Percentiles rank a stretch among this genome's conserved stretches.
phyloP scores from a whole-genome alignment of 257 asterid species.

The Solanum dulcamara region DNA sequence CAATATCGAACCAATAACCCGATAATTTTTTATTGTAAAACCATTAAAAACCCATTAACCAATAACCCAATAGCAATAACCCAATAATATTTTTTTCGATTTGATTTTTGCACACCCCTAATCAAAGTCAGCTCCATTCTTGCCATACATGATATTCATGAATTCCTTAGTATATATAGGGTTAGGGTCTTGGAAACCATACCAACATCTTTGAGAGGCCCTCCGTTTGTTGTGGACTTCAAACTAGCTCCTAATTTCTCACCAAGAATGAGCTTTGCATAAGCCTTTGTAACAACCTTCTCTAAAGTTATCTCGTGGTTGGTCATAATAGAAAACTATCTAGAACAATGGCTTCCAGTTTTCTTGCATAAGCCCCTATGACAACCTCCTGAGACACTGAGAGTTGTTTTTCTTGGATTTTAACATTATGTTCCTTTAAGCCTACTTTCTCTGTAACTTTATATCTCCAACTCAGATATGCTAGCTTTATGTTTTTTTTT shows the following conservation, averaged over 20 bases:
- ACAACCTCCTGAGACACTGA: slow-evolving; percentile 23
- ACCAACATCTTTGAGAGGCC: slow-evolving; percentile 84
- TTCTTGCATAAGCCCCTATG: background rate
- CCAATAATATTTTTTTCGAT: too few species aligned
- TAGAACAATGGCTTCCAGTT: background rate
- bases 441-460: slow-evolving; percentile 32
- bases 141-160: slow-evolving; percentile 64
- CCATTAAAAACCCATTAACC: too few species aligned
- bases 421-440: slow-evolving; percentile 32
- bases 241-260: slow-evolving; percentile 80
- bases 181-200: slow-evolving; percentile 96
- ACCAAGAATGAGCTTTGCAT: slow-evolving; percentile 80
- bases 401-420: slow-evolving; percentile 31
- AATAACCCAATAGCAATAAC: too few species aligned
- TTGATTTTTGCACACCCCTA: too few species aligned
- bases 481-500: slow-evolving; percentile 24
- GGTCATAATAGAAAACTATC: background rate
- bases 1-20: too few species aligned
- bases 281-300: slow-evolving; percentile 61
- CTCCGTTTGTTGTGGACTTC: slow-evolving; percentile 69
- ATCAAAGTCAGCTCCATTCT: slow-evolving; percentile 82
- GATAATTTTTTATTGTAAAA: too few species aligned
- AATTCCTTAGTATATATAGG: slow-evolving; percentile 89
- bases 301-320: background rate
- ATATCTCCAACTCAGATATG: slow-evolving; percentile 35